Evolutionary conservation across 2,329 filamentous ascomycete genomes (phyloP), one percentile per base, ranked within the genome.

Genomic region (Cladosporium austrohemisphaericum): DNA sequence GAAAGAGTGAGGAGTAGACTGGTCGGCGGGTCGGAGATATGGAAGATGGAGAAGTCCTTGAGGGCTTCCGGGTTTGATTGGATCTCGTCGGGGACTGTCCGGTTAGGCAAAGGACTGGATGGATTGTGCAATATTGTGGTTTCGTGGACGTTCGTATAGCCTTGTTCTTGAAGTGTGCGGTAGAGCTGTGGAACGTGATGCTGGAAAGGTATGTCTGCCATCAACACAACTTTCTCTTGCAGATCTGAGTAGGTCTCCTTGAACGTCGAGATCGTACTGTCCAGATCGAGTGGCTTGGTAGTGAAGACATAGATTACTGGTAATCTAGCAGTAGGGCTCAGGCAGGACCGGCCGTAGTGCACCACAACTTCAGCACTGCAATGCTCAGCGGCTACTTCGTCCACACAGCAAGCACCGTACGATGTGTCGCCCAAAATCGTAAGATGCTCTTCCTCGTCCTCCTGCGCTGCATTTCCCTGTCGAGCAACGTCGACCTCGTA

Each of bases 361-460:
- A 98, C 85, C 1, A 97, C 87, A 0, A 90, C 88, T 54, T 97
- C 86, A 5, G 93, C 91, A 60, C 89, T 79, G 13, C 89, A 86
- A 66, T 98, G 93, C 67, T 98, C 91, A 2, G 93, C 93, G 0
- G 93, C 93, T 32, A 97, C 85, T 71, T 98, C 93, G 63, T 98
- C 93, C 14, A 97, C 91, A 63, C 93, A 98, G 71, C 93, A 98
- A 0, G 92, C 85, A 52, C 93, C 94, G 69, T 97, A 98, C 2
- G 92, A 96, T 2, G 93, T 97, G 68, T 98, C 93, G 25, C 86
- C 93, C 14, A 98, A 75, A 52, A 98, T 91, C 60, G 87, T 95
- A 45, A 97, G 75, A 54, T 76, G 69, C 48, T 71, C 68, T 35
- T 69, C 71, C 7, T 67, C 63, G 2, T 68, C 58, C 28, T 62